Evolutionary conservation across 2,329 filamentous ascomycete genomes (phyloP).

Genomic region (Hypoxylon sp.): DNA sequence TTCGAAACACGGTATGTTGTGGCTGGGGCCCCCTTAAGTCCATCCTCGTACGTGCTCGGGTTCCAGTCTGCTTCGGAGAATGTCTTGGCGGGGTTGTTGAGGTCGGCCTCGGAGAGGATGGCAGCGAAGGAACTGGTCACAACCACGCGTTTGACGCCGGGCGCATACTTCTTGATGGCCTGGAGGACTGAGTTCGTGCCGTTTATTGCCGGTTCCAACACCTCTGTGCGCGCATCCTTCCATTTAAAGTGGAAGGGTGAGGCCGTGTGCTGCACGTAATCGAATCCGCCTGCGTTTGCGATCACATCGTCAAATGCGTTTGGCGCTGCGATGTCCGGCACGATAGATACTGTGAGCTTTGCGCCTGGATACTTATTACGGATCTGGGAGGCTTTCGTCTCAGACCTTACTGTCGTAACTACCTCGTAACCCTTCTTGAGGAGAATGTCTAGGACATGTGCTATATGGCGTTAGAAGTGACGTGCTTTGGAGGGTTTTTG

Average conservation of each 20-base stretch:
- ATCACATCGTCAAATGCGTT: conserved; percentile 80
- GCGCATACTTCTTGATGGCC: conserved; percentile 73
- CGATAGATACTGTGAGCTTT: conserved; percentile 70
- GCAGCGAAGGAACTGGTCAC: conserved; percentile 71
- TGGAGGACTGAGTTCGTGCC: conserved; percentile 79
- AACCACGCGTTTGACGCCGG: conserved; percentile 78
- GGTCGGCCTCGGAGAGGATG: conserved; percentile 60
- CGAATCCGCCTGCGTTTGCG: conserved; percentile 62
- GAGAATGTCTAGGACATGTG: conserved; percentile 70
- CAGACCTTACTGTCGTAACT: conserved; percentile 69
- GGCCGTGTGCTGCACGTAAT: conserved; percentile 73
- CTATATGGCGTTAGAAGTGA: conserved; percentile 52
- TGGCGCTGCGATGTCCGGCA: conserved; percentile 82
- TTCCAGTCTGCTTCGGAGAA: conserved; percentile 69
- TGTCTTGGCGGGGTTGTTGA: conserved; percentile 58
- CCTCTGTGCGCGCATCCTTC: conserved; percentile 66
- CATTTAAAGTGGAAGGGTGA: conserved; percentile 72
- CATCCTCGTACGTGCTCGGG: conserved; percentile 64
- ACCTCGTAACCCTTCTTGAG: conserved; percentile 66
- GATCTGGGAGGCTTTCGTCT: conserved; percentile 68
- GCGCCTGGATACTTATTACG: conserved; percentile 64
- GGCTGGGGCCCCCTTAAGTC: conserved; percentile 56
- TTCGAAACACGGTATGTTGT: conserved; percentile 70
- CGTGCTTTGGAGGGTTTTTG: background rate
- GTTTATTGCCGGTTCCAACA: conserved; percentile 71